These are phyloP conservation scores for Guyanaporus albipodus DNA, from an alignment of 768 basidiomycete genomes.

Conservation along the genomic window DNA sequence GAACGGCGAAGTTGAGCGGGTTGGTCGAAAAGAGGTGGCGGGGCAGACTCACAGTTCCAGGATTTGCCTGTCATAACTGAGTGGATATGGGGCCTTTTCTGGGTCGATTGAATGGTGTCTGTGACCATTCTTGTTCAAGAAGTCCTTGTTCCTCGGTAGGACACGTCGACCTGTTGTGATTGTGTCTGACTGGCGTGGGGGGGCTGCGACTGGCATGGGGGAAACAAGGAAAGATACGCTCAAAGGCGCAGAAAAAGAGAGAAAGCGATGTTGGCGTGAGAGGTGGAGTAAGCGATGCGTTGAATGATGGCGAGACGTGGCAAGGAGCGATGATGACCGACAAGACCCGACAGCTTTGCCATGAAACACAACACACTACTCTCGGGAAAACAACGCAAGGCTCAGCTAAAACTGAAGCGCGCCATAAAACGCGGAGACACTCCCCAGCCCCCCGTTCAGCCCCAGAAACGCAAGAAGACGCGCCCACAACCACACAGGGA, in stretches of 20 bases:
- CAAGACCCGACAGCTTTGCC: too few species aligned
- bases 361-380: slow-evolving; percentile 22
- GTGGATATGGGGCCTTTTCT: slow-evolving; percentile 78
- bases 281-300: neutral
- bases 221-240: neutral
- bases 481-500: slow-evolving; percentile 21
- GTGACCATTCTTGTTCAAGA: slow-evolving; percentile 56
- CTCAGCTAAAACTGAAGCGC: slow-evolving; percentile 70
- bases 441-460: slow-evolving; percentile 30
- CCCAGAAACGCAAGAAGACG: slow-evolving; percentile 9
- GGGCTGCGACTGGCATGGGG: slow-evolving; percentile 20
- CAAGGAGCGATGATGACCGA: slow-evolving; percentile 2
- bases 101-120: slow-evolving; percentile 64
- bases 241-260: neutral
- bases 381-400: slow-evolving; percentile 67
- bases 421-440: slow-evolving; percentile 81
- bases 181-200: slow-evolving; percentile 17
- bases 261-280: slow-evolving; percentile 7
- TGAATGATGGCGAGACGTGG: slow-evolving; percentile 11
- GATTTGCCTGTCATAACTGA: slow-evolving; percentile 64
- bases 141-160: slow-evolving; percentile 46
- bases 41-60: slow-evolving; percentile 59
- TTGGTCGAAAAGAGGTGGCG: neutral
- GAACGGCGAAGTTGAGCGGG: slow-evolving; percentile 4
- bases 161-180: slow-evolving; percentile 31